A percentile compares a stretch with the other conserved stretches of the same genome.
These are phyloP conservation scores for Solanum chilense DNA, from an alignment of 257 asterid genomes.

Conservation along the genomic window DNA sequence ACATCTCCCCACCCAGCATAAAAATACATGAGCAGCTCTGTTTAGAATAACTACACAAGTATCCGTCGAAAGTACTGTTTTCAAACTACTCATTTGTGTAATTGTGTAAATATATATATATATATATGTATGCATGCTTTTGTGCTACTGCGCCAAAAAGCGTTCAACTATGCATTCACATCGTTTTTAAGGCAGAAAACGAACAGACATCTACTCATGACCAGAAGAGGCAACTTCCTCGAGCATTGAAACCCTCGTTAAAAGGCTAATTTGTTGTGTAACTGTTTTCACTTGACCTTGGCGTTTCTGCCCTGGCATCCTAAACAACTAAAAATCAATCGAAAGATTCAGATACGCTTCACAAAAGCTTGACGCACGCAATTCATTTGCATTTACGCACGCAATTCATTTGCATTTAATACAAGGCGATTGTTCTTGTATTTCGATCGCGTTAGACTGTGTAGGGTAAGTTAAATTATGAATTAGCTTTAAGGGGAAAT, in stretches of 20 bases:
- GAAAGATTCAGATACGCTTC: neutral
- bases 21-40: neutral
- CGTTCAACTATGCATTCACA: neutral
- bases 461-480: neutral
- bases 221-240: neutral
- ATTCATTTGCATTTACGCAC: too few species aligned
- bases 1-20: neutral
- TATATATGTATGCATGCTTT: neutral
- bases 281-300: neutral
- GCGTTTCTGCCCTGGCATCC: neutral
- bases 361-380: neutral
- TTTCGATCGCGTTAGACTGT: neutral
- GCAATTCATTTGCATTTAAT: too few species aligned
- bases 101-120: neutral
- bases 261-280: neutral
- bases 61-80: neutral
- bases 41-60: neutral
- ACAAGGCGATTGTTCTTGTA: neutral
- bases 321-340: neutral
- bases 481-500: neutral
- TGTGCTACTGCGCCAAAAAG: neutral
- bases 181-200: neutral
- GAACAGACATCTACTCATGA: neutral
- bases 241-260: neutral
- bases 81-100: neutral